These are phyloP conservation scores for Arabidopsis arenosa DNA, from an alignment of 345 rosid genomes.

Conservation along the genomic window DNA sequence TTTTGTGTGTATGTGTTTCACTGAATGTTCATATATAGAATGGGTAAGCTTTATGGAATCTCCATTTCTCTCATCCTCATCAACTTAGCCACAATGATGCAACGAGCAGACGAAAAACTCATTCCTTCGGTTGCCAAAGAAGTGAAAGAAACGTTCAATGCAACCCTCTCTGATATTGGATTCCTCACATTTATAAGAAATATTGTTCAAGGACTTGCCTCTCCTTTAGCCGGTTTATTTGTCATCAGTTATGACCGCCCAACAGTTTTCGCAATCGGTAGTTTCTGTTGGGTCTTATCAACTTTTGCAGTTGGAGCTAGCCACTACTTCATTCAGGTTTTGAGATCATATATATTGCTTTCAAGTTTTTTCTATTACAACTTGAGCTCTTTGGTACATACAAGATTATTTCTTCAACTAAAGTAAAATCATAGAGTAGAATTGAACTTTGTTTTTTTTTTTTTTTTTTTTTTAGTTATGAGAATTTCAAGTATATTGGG, in stretches of 20 bases:
- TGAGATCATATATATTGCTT: background rate
- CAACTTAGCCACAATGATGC: conserved; percentile 89
- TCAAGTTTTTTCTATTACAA: background rate
- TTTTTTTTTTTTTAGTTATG: background rate
- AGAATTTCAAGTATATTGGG: background rate
- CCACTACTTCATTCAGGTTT: conserved; percentile 63
- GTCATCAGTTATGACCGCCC: conserved; percentile 78
- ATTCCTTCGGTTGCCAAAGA: conserved; percentile 85
- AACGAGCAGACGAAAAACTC: conserved; percentile 90
- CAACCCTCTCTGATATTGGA: conserved; percentile 79
- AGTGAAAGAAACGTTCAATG: conserved; percentile 83
- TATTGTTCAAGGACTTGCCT: conserved; percentile 79
- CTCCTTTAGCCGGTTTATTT: conserved; percentile 81
- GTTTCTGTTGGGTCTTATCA: conserved; percentile 81
- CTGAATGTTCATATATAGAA: conserved; percentile 47
- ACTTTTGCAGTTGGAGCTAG: conserved; percentile 81
- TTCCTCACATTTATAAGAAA: conserved; percentile 82
- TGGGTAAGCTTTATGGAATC: conserved; percentile 67
- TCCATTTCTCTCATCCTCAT: conserved; percentile 78
- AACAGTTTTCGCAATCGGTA: conserved; percentile 72
- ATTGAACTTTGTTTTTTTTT: background rate
- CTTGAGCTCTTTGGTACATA: background rate
- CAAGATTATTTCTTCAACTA: background rate
- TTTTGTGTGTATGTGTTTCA: conserved; percentile 13
- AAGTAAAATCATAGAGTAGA: background rate